These are phyloP conservation scores for Alternaria sp. DNA, from an alignment of 2,329 filamentous ascomycete species.

Conservation along the genomic window DNA sequence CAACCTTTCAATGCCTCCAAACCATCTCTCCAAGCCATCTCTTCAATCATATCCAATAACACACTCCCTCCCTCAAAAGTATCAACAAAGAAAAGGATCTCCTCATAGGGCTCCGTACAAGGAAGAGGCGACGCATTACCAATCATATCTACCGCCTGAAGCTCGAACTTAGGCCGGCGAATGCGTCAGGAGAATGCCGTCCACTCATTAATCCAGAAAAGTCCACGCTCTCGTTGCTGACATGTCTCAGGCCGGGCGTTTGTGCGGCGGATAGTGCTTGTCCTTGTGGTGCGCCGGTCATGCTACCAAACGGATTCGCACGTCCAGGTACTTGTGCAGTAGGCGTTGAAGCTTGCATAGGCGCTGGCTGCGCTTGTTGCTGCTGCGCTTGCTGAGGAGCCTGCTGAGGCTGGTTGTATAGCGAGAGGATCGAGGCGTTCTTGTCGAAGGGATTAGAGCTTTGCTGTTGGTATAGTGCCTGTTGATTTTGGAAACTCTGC, in stretches of 20 bases:
- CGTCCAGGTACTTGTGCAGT: constrained; percentile 44
- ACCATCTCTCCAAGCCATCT: background rate
- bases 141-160: constrained; percentile 37
- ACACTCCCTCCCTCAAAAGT: background rate
- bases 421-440: constrained; percentile 71
- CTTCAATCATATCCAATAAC: background rate
- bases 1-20: background rate
- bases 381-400: constrained; percentile 53
- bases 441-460: constrained; percentile 64
- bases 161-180: constrained; percentile 73
- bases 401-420: constrained; percentile 70
- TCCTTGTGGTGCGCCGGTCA: constrained; percentile 23
- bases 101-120: background rate
- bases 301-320: constrained; percentile 63
- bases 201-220: constrained; percentile 68
- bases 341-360: constrained; percentile 33
- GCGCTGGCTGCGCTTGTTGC: constrained; percentile 31
- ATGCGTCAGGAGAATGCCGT: constrained; percentile 79
- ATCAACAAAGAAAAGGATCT: background rate
- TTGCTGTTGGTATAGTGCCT: constrained; percentile 31
- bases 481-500: constrained; percentile 23
- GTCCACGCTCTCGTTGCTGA: constrained; percentile 74
- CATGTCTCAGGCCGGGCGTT: constrained; percentile 49
- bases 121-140: background rate
- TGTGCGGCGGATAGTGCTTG: constrained; percentile 31